phyloP scores from a whole-genome alignment of 306 rosid genomes.

The Amphicarpaea edgeworthii region DNA sequence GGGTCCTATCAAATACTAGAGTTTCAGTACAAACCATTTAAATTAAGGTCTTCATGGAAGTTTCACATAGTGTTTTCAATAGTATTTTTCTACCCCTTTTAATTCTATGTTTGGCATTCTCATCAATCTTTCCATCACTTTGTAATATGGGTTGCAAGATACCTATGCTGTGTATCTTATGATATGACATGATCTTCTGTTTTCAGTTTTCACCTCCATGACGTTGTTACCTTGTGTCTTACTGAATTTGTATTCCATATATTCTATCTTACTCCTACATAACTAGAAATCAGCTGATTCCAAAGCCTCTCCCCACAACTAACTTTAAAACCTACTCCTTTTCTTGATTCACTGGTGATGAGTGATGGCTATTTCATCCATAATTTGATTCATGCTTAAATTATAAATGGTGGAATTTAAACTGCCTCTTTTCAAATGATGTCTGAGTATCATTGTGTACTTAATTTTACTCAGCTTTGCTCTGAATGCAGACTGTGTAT shows the following conservation, averaged over 20 bases:
- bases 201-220: not conserved
- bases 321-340: slow-evolving; percentile 4
- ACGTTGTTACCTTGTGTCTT: not conserved
- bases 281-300: not conserved
- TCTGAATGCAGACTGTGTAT: slow-evolving; percentile 2
- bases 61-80: not conserved
- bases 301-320: slow-evolving; percentile 7
- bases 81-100: not conserved
- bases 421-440: slow-evolving; percentile 7
- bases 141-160: not conserved
- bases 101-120: not conserved
- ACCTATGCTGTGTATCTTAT: not conserved
- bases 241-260: not conserved
- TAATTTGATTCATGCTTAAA: not conserved
- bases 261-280: not conserved
- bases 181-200: not conserved
- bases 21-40: not conserved
- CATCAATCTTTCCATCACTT: slow-evolving; percentile 19
- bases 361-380: not conserved
- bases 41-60: not conserved
- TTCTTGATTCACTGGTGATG: not conserved
- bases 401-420: not conserved
- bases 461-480: not conserved
- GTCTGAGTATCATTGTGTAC: not conserved
- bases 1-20: too few species aligned